Conservation (phyloP, 352 stramenopile species). For the Phytophthora europaea region DNA sequence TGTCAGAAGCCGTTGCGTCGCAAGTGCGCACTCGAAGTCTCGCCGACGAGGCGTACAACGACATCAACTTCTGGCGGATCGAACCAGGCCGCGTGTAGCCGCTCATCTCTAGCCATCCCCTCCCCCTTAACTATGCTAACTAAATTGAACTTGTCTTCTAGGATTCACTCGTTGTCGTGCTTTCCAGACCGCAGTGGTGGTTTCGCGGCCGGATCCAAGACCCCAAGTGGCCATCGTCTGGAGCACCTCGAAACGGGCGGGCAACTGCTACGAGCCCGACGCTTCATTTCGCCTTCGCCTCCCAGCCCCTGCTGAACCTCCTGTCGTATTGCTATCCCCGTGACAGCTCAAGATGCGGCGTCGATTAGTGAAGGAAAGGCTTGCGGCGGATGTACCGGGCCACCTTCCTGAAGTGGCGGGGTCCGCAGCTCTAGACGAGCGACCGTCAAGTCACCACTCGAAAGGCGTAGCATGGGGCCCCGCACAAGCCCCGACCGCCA, state of each 20-base stretch:
- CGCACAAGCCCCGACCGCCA: slow-evolving; percentile 4
- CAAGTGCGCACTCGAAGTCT: slow-evolving; percentile 63
- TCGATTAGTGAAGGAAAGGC: slow-evolving; percentile 33
- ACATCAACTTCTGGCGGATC: slow-evolving; percentile 90
- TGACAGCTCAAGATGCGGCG: slow-evolving; percentile 30
- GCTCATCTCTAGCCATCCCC: background rate
- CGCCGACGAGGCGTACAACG: slow-evolving; percentile 87
- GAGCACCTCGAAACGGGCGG: slow-evolving; percentile 11
- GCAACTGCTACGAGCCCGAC: slow-evolving; percentile 23
- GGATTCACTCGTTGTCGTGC: background rate
- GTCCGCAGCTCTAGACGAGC: slow-evolving; percentile 7
- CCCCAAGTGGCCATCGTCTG: background rate
- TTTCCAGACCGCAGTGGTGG: too few species aligned
- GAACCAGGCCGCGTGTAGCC: slow-evolving; percentile 49
- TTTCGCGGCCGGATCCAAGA: slow-evolving; percentile 16
- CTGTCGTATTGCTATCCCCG: background rate
- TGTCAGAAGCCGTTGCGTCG: slow-evolving; percentile 63
- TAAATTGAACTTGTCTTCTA: slow-evolving; percentile 37
- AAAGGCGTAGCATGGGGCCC: slow-evolving; percentile 23
- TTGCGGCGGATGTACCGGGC: slow-evolving; percentile 7
- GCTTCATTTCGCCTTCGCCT: slow-evolving; percentile 21
- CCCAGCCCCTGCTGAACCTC: background rate
- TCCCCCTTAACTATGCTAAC: slow-evolving; percentile 26
- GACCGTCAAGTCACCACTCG: slow-evolving; percentile 3
- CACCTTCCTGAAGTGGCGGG: slow-evolving; percentile 38